Evolutionary conservation across 1,284 basidiomycete genomes (phyloP), one percentile per base, ranked within the genome.

Genomic region (Cryptococcus sp.): DNA sequence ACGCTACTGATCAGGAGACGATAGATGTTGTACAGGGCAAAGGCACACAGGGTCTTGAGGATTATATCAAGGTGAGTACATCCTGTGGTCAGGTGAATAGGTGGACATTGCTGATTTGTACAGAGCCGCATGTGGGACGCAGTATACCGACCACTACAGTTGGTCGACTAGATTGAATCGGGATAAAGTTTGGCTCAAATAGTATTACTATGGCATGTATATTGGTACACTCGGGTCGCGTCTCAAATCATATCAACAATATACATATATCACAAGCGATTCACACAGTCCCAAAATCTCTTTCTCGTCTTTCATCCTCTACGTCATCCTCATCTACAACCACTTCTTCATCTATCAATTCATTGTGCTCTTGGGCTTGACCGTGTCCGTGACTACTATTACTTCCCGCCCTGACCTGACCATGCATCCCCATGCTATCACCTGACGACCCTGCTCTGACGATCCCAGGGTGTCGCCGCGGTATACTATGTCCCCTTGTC

Each of bases 61-160:
- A 72, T 22, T 70, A 64, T 46, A 73, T 76, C 55, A 64, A 56
- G 59, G 62, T 59, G 52, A 60, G 62, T 58, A 34, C 18, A 22
- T 42, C 10, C 16, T 21, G 3, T 31, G 39, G 24, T 21, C 37
- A 13, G 28, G 32, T 47, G 32, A 31, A 16, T 25, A 42, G 21
- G 23, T 21, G 7, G 16, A 22, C 3, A n/a, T 14, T 19, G 48
- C 49, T 44, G 37, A 28, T 23, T 4, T n/a, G 25, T 19, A 16
- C 49, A 59, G 57, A 57, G 59, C 23, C 57, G 67, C 45, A 73
- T 73, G 72, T 73, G 70, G 70, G 69, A 73, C 50, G 65, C 70
- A 2, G 70, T 72, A 2, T 73, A 73, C 57, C 60, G 70, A 45
- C 70, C 70, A 11, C 59, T 73, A 37, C 69, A 71, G 59, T 57